Base-by-base conservation (phyloP, 192 early-diverging fungal genomes). In the Coemansia sp. region DNA sequence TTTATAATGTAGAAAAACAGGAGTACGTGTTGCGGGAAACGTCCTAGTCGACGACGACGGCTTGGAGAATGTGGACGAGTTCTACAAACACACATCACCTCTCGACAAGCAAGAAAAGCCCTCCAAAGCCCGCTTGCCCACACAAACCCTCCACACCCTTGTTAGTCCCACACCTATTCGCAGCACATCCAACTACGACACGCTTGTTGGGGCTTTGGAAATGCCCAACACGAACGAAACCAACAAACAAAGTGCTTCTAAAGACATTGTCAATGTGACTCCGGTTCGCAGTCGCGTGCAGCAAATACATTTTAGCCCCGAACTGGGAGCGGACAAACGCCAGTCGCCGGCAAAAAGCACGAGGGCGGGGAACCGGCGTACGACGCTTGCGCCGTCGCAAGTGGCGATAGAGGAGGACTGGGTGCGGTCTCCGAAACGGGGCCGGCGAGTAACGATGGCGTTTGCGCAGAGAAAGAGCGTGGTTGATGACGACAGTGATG, bases 31-130 rank as follows among this genome's bases (percentile, higher is more conserved):
- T 13, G 63, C 75, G 0, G 75, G 75, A 22, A 35, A 50, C 35
- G 75, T 78, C 10, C 59, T 39, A 11, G 70, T 78, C 2, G 75
- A 78, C 57, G 61, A 65, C 0, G 75, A 78, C 22, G 75, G 75
- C 20, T 23, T 78, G 47, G 75, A 78, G 19, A 78, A 78, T 45
- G 70, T 78, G 14, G 75, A 69, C 22, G 75, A 72, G 66, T 78
- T 78, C 49, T 78, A 73, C 61, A 62, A 69, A 49, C 62, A 69
- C 27, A 78, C 75, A 14, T 66, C 75, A 55, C 75, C 75, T 14
- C 50, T 22, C 10, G 54, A 65, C 18, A 57, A 59, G 16, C 35
- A 52, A 12, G 53, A 32, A 0, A 26, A 32, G 11, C 12, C 53
- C 13, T 43, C 32, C 0, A 69, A 57, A 2, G 41, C 20, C 23